A percentile compares a stretch with the other conserved stretches of the same genome.
Evolutionary conservation across 345 rosid genomes (phyloP).

Genomic region (rapeseed (Brassica napus)): Da-Ae NC_063436.1:31653001-31653500

Average conservation of each 20-base stretch:
- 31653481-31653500: no score
- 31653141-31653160: not conserved
- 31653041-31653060: constrained; percentile 67
- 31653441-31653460: not conserved
- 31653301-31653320: constrained; percentile 1
- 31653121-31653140: not conserved
- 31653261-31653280: constrained; percentile 63
- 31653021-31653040: constrained; percentile 58
- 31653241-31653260: constrained; percentile 82
- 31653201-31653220: constrained; percentile 98
- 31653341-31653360: not conserved
- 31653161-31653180: not conserved
- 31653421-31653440: not conserved
- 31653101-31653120: not conserved
- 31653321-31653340: constrained; percentile 17
- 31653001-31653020: constrained; percentile 72
- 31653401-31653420: not conserved
- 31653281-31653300: not conserved
- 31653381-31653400: not conserved
- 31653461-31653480: no score
- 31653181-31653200: constrained; percentile 44
- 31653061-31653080: constrained; percentile 95
- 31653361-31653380: not conserved
- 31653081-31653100: constrained; percentile 10
- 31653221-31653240: constrained; percentile 89